A percentile compares a stretch with the other conserved stretches of the same genome.
These are phyloP conservation scores for Stemphylium vesicarium DNA, from an alignment of 2,329 filamentous ascomycete species.

Conservation along the genomic window DNA sequence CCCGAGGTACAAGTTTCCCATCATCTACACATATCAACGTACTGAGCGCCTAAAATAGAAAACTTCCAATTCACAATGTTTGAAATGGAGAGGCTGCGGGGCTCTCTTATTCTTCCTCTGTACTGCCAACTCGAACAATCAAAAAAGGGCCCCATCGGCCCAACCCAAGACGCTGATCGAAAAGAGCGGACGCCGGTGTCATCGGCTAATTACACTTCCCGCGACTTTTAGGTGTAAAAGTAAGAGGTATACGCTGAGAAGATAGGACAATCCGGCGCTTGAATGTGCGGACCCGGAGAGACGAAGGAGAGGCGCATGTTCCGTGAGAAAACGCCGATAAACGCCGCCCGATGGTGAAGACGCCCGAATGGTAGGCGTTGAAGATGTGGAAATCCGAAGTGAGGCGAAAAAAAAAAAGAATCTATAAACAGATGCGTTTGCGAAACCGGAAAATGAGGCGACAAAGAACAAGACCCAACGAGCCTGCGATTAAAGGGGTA, in stretches of 20 bases:
- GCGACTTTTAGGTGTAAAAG: conserved; percentile 28
- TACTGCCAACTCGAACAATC: neutral
- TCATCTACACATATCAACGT: conserved; percentile 33
- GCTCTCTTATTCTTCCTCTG: neutral
- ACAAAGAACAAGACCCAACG: conserved; percentile 20
- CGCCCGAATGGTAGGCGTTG: conserved; percentile 25
- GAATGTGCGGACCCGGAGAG: conserved; percentile 16
- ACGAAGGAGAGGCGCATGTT: conserved; percentile 7
- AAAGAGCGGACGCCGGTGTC: conserved; percentile 23
- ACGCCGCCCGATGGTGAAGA: conserved; percentile 43
- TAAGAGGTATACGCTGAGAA: conserved; percentile 28
- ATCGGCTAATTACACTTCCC: conserved; percentile 38
- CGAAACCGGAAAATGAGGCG: conserved; percentile 22
- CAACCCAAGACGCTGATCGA: conserved; percentile 14
- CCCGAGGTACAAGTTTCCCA: conserved; percentile 12
- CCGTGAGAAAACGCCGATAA: conserved; percentile 32
- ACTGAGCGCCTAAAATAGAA: conserved; percentile 4
- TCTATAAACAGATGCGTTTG: conserved; percentile 30
- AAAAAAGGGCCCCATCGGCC: conserved; percentile 1
- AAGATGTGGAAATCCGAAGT: conserved; percentile 28
- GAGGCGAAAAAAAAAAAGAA: conserved; percentile 13
- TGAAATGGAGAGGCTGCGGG: neutral
- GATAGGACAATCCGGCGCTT: conserved; percentile 7
- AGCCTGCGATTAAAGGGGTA: conserved; percentile 35
- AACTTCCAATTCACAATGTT: neutral